These are phyloP conservation scores for Kwoniella pini DNA, from an alignment of 768 basidiomycete species.

Conservation along the genomic window DNA sequence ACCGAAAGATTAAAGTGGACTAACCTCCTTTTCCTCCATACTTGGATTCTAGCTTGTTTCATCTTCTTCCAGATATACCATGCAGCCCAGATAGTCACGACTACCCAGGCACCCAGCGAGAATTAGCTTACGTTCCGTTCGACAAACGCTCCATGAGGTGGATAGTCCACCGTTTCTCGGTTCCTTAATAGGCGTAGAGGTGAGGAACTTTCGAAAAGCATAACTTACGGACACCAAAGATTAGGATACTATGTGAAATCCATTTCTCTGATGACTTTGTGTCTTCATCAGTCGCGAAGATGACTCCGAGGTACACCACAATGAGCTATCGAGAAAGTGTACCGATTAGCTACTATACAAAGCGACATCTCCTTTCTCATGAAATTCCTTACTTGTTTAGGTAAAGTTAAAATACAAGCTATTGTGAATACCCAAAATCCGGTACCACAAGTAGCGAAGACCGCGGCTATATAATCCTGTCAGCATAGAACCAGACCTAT, in stretches of 20 bases:
- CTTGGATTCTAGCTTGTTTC: conserved; percentile 44
- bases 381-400: conserved; percentile 49
- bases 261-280: conserved; percentile 61
- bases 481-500: background rate
- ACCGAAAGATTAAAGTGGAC: too few relatives aligned
- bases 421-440: conserved; percentile 48
- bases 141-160: too few relatives aligned
- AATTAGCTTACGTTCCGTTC: background rate
- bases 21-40: conserved; percentile 49
- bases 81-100: conserved; percentile 59
- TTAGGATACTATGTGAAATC: conserved; percentile 70
- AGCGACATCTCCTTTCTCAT: too few relatives aligned
- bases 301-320: conserved; percentile 83
- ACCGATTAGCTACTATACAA: too few relatives aligned
- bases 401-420: conserved; percentile 45
- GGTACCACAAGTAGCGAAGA: conserved; percentile 53
- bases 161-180: too few relatives aligned
- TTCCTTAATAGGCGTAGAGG: too few relatives aligned
- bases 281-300: conserved; percentile 51
- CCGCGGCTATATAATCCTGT: conserved; percentile 29
- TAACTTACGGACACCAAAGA: conserved; percentile 59
- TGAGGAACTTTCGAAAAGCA: background rate
- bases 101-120: conserved; percentile 9
- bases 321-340: conserved; percentile 62
- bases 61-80: conserved; percentile 60